Percentiles rank a stretch among this genome's conserved stretches.
phyloP scores from a whole-genome alignment of 768 basidiomycete species.

The Xerocomellus intermedius region DNA sequence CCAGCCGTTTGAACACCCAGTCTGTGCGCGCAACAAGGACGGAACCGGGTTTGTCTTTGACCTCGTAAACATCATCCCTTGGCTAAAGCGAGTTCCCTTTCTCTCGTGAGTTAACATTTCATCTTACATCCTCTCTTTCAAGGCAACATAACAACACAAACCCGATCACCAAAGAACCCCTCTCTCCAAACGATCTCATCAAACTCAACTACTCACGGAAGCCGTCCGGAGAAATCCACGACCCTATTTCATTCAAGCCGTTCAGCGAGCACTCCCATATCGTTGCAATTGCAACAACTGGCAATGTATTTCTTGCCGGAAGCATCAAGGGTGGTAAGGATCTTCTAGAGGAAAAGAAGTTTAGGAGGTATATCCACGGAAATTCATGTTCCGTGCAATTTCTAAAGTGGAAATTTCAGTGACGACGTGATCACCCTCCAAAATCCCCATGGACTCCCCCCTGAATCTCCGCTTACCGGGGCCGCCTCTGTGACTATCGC shows the following conservation, averaged over 20 bases:
- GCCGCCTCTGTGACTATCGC: constrained; percentile 30
- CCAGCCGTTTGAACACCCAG: constrained; percentile 86
- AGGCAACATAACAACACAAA: constrained; percentile 83
- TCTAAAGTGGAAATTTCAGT: constrained; percentile 37
- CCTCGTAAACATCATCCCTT: constrained; percentile 88
- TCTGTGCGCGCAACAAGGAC: constrained; percentile 80
- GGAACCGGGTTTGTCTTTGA: constrained; percentile 84
- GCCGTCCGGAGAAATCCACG: constrained; percentile 83
- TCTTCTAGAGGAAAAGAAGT: constrained; percentile 79
- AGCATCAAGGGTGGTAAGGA: constrained; percentile 86
- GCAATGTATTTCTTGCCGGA: constrained; percentile 91
- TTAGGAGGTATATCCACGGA: constrained; percentile 63
- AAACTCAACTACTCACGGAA: constrained; percentile 82
- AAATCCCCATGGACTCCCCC: constrained; percentile 79
- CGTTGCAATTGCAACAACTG: constrained; percentile 83
- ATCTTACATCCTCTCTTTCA: constrained; percentile 14
- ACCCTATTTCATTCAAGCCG: constrained; percentile 97
- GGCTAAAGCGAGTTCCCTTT: constrained; percentile 70
- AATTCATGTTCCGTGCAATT: not conserved
- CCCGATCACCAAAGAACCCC: constrained; percentile 70
- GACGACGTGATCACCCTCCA: constrained; percentile 92
- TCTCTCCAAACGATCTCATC: constrained; percentile 72
- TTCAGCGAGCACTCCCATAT: constrained; percentile 97
- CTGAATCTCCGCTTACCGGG: constrained; percentile 45
- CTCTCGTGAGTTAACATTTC: constrained; percentile 1